Conservation (phyloP, 257 asterid species). For the Solanum peruvianum region DNA sequence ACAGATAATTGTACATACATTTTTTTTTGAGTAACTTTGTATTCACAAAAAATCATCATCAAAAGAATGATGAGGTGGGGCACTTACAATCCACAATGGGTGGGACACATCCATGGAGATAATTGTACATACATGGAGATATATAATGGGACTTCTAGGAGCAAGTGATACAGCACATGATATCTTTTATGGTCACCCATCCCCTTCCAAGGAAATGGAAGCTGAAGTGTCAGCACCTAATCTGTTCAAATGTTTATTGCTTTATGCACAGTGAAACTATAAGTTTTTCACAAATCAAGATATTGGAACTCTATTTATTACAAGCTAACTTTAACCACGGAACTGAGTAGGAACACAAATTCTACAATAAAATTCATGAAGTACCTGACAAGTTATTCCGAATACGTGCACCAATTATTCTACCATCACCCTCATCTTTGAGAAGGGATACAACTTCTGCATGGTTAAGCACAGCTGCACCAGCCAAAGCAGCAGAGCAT, state of each 20-base stretch:
- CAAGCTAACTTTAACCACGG: background rate
- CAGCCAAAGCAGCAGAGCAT: constrained; percentile 90
- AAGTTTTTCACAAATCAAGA: background rate
- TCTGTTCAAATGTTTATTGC: background rate
- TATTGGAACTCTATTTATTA: background rate
- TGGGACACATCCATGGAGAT: background rate
- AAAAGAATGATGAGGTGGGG: too few relatives aligned
- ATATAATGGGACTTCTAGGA: background rate
- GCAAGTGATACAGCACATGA: background rate
- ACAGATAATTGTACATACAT: background rate
- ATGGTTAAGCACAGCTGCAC: constrained; percentile 87
- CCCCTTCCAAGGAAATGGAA: background rate
- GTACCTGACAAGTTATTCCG: constrained; percentile 73
- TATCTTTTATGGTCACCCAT: background rate
- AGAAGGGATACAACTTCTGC: constrained; percentile 77
- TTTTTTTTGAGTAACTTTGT: too few relatives aligned
- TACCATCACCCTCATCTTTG: constrained; percentile 52
- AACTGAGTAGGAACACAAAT: background rate
- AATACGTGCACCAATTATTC: constrained; percentile 74
- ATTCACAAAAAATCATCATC: too few relatives aligned
- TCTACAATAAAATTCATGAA: background rate
- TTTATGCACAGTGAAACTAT: background rate
- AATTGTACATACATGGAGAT: background rate
- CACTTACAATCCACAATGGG: too few relatives aligned
- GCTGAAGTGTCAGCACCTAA: background rate